A percentile compares a stretch with the other conserved stretches of the same genome.
These are phyloP conservation scores for Hypoxylon sp. DNA, from an alignment of 2,329 filamentous ascomycete species.

Conservation along the genomic window DNA sequence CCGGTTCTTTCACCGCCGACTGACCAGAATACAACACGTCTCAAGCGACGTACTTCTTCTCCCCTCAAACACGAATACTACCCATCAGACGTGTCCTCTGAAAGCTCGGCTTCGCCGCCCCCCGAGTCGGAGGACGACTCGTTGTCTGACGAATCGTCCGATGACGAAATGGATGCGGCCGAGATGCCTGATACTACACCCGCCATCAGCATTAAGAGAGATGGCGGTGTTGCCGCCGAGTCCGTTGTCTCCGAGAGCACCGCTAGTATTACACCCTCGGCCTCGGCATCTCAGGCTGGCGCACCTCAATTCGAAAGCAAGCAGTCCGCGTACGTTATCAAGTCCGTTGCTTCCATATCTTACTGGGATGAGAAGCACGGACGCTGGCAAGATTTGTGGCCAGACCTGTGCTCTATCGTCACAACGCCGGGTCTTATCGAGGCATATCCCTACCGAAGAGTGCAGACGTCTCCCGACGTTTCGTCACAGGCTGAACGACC, in stretches of 20 bases:
- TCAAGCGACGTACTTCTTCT: slow-evolving; percentile 82
- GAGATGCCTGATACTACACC: slow-evolving; percentile 67
- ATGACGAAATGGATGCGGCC: slow-evolving; percentile 66
- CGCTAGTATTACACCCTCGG: slow-evolving; percentile 75
- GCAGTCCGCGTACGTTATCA: slow-evolving; percentile 54
- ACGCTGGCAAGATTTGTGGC: slow-evolving; percentile 65
- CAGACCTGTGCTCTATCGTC: slow-evolving; percentile 61
- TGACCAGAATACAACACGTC: slow-evolving; percentile 54
- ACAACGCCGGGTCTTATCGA: slow-evolving; percentile 68
- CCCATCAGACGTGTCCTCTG: slow-evolving; percentile 74
- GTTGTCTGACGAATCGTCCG: slow-evolving; percentile 55
- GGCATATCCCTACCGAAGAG: slow-evolving; percentile 56
- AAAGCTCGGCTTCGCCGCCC: slow-evolving; percentile 39
- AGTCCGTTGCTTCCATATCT: slow-evolving; percentile 64
- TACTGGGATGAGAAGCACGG: slow-evolving; percentile 69
- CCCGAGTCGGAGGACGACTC: slow-evolving; percentile 55
- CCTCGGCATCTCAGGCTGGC: slow-evolving; percentile 79
- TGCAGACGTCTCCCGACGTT: slow-evolving; percentile 48
- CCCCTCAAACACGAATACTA: slow-evolving; percentile 97
- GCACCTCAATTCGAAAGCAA: slow-evolving; percentile 58
- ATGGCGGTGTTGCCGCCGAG: slow-evolving; percentile 43
- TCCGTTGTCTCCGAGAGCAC: slow-evolving; percentile 57
- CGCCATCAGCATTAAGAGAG: slow-evolving; percentile 63
- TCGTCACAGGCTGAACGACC: slow-evolving; percentile 52
- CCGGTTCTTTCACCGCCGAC: slow-evolving; percentile 54